A percentile compares a stretch with the other conserved stretches of the same genome.
Evolutionary conservation across 495 filamentous ascomycete species (phyloP).

Genomic region (Acidomyces sp.): DNA sequence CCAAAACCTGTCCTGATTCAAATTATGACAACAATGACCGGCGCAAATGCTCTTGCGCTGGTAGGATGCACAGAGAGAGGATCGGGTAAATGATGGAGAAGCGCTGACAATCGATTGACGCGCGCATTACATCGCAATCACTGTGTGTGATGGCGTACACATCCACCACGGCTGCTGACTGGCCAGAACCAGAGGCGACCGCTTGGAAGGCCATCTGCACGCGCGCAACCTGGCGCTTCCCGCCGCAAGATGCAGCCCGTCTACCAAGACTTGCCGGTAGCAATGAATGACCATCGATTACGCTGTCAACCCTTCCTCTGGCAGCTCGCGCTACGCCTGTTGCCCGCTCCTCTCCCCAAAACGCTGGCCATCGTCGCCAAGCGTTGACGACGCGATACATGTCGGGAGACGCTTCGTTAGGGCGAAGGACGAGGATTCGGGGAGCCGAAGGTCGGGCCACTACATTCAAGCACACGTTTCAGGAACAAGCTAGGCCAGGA

Average conservation of each 20-base stretch:
- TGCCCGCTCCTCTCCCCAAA: neutral
- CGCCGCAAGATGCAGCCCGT: neutral
- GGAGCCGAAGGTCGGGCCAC: neutral
- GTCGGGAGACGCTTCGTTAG: neutral
- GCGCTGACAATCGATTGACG: no score
- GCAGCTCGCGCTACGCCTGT: neutral
- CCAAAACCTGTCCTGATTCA: no score
- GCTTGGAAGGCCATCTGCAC: neutral
- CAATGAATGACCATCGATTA: neutral
- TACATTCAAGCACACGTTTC: neutral
- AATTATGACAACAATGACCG: no score
- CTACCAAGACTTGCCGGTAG: neutral
- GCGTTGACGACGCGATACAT: neutral
- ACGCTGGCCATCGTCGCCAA: neutral
- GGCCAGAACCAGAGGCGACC: neutral
- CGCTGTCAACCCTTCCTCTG: neutral
- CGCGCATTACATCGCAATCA: no score
- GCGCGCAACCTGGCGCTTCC: conserved; percentile 1
- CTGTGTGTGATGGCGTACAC: conserved; percentile 6
- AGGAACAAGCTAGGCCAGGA: no score
- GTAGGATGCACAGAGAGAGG: no score
- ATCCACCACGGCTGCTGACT: conserved; percentile 4
- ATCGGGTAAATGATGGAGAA: no score
- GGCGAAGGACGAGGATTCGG: neutral
- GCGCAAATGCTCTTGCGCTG: no score